A percentile compares a stretch with the other conserved stretches of the same genome.
Conservation (phyloP, 768 basidiomycete species). For the Russula sp. region DNA sequence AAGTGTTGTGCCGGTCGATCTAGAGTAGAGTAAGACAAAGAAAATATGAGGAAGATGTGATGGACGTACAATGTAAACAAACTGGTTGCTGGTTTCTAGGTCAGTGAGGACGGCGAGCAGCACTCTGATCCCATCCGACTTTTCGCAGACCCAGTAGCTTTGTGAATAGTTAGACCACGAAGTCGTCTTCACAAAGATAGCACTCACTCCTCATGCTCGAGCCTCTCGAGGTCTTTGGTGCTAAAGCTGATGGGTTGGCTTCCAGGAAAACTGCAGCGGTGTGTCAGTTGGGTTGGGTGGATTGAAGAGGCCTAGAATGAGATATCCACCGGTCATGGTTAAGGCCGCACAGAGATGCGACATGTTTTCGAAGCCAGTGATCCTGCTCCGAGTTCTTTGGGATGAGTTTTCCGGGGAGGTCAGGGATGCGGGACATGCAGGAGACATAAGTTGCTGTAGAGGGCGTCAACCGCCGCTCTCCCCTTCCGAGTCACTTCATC, state of each 20-base stretch:
- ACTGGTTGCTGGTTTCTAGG: constrained; percentile 42
- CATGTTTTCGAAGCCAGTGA: constrained; percentile 52
- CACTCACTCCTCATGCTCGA: constrained; percentile 79
- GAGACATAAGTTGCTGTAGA: neutral
- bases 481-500: too few relatives aligned
- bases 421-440: constrained; percentile 39
- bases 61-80: constrained; percentile 59
- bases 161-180: neutral
- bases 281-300: neutral
- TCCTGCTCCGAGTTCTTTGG: constrained; percentile 52
- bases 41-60: neutral
- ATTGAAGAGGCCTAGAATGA: neutral
- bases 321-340: constrained; percentile 53
- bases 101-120: constrained; percentile 72
- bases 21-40: constrained; percentile 28
- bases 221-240: constrained; percentile 54
- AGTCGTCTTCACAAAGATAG: neutral
- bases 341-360: constrained; percentile 58
- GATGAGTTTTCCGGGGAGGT: constrained; percentile 60
- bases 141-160: constrained; percentile 99
- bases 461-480: neutral
- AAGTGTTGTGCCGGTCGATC: constrained; percentile 94
- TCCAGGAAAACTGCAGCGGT: constrained; percentile 71
- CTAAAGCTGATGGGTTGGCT: constrained; percentile 94
- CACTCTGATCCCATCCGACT: constrained; percentile 92